Evolutionary conservation across 2,329 filamentous ascomycete species (phyloP).

Genomic region (Fusarium aywerte): DNA sequence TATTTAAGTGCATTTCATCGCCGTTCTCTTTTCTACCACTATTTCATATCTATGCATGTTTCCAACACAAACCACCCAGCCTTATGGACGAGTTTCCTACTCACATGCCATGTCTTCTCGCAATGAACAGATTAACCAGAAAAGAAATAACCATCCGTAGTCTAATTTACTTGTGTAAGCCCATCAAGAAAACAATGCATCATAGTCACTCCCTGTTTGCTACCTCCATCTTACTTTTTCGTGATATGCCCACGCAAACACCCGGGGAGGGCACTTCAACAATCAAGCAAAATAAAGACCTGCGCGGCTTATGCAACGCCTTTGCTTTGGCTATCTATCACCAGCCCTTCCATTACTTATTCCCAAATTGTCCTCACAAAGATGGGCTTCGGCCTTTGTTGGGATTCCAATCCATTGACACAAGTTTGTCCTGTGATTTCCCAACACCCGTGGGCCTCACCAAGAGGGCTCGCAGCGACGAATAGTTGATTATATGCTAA

Average conservation of each 20-base stretch:
- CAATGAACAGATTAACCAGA: slow-evolving; percentile 45
- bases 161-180: slow-evolving; percentile 48
- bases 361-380: slow-evolving; percentile 10
- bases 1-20: slow-evolving; percentile 22
- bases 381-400: slow-evolving; percentile 11
- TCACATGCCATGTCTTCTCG: slow-evolving; percentile 33
- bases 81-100: slow-evolving; percentile 28
- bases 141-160: slow-evolving; percentile 46
- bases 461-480: slow-evolving; percentile 23
- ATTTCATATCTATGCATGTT: slow-evolving; percentile 39
- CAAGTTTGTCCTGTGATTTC: slow-evolving; percentile 12
- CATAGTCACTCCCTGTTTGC: slow-evolving; percentile 40
- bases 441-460: slow-evolving; percentile 18
- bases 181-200: slow-evolving; percentile 44
- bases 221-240: slow-evolving; percentile 19
- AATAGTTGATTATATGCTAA: slow-evolving; percentile 48
- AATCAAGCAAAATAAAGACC: slow-evolving; percentile 34
- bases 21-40: slow-evolving; percentile 28
- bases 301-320: slow-evolving; percentile 29
- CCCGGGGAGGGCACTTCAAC: slow-evolving; percentile 23
- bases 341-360: slow-evolving; percentile 23
- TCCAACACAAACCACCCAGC: slow-evolving; percentile 29
- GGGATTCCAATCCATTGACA: slow-evolving; percentile 11
- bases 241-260: slow-evolving; percentile 12
- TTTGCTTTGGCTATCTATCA: slow-evolving; percentile 36